phyloP scores from a whole-genome alignment of 257 asterid species.

The Solanum phureja region DNA sequence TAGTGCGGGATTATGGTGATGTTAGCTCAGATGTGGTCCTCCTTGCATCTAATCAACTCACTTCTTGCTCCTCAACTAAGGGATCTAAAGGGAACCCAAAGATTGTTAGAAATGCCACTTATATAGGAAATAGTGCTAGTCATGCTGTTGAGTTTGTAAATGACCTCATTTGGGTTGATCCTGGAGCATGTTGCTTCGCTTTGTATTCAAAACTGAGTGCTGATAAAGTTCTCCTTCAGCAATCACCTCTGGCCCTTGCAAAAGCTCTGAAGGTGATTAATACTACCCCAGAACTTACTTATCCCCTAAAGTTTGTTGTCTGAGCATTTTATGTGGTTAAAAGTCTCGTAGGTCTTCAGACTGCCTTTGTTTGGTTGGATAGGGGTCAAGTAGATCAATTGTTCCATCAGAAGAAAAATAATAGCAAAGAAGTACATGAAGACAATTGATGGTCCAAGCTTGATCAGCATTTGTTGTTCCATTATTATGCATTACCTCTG shows the following conservation, averaged over 20 bases:
- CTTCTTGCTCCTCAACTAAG: slow-evolving; percentile 19
- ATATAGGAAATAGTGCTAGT: not conserved
- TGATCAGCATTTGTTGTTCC: not conserved
- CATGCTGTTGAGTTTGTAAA: slow-evolving; percentile 9
- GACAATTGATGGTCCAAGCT: not conserved
- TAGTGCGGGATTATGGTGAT: slow-evolving; percentile 54
- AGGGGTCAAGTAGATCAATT: not conserved
- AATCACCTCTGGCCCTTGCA: slow-evolving; percentile 83
- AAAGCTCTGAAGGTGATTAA: slow-evolving; percentile 76
- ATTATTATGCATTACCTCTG: not conserved
- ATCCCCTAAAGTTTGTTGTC: not conserved
- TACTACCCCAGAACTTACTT: not conserved
- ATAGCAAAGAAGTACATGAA: not conserved
- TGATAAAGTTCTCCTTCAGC: slow-evolving; percentile 53
- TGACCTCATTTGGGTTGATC: slow-evolving; percentile 75
- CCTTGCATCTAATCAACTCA: slow-evolving; percentile 66
- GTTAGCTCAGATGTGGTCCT: slow-evolving; percentile 61
- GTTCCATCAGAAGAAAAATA: not conserved
- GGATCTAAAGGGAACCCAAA: slow-evolving; percentile 1
- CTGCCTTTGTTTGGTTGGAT: not conserved
- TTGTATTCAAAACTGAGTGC: slow-evolving; percentile 59
- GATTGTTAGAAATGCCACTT: not conserved
- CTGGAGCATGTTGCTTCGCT: slow-evolving; percentile 70
- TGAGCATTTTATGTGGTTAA: not conserved
- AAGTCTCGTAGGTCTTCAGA: not conserved